These are phyloP conservation scores for Blastomyces emzantsi DNA, from an alignment of 2,329 filamentous ascomycete genomes.

Conservation along the genomic window DNA sequence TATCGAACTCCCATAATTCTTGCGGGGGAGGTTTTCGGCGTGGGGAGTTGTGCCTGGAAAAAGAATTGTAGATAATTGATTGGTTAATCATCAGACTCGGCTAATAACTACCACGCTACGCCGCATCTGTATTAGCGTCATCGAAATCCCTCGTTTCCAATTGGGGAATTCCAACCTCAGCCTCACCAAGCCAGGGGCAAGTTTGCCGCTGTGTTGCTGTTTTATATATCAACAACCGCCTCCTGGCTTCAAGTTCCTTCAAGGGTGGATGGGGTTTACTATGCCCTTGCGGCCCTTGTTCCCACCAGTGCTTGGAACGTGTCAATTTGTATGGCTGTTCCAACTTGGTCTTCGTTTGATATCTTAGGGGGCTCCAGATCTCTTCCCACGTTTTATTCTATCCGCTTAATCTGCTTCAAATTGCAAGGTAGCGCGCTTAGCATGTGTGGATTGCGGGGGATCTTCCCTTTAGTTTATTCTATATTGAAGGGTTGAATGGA, in stretches of 20 bases:
- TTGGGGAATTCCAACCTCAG: slow-evolving; percentile 3
- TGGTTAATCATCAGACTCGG: neutral
- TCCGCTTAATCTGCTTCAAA: neutral
- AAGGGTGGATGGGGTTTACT: neutral
- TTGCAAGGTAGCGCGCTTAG: neutral
- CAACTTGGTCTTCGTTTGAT: neutral
- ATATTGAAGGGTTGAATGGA: neutral
- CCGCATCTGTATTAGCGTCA: neutral
- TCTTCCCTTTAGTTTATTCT: neutral
- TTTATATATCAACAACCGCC: neutral
- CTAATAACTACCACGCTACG: neutral
- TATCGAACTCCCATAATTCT: neutral
- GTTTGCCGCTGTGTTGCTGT: neutral
- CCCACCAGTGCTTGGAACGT: too few relatives aligned
- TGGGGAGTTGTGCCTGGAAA: neutral
- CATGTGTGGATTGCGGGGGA: neutral
- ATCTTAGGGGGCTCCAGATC: neutral
- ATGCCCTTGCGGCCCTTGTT: neutral
- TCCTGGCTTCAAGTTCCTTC: neutral
- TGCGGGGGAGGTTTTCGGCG: neutral
- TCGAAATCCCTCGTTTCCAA: neutral
- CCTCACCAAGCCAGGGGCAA: neutral
- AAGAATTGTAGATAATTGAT: neutral
- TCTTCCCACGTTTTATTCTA: neutral
- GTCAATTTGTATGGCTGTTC: neutral